Conservation (phyloP, 2,329 filamentous ascomycete genomes). For the Pseudocercospora cruenta region DNA sequence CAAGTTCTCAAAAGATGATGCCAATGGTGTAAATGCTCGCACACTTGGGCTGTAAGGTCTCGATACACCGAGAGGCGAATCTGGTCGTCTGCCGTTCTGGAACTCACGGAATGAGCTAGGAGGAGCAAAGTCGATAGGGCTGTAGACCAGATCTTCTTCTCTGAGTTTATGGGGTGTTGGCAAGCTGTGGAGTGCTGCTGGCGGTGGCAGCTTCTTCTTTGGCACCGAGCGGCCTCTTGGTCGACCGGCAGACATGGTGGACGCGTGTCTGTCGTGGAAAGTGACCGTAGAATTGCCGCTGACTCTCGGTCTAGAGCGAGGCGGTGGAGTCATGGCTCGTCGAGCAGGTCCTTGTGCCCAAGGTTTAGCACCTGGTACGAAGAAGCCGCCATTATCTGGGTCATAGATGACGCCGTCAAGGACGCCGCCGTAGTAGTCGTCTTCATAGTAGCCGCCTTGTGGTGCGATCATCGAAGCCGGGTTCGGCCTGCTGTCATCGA, state of each 20-base stretch:
- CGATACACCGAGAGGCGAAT: constrained; percentile 61
- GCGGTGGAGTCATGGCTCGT: constrained; percentile 94
- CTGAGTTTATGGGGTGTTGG: constrained; percentile 88
- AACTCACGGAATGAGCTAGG: constrained; percentile 65
- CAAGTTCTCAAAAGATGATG: constrained; percentile 84
- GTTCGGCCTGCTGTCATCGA: constrained; percentile 74
- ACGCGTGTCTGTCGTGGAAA: constrained; percentile 39
- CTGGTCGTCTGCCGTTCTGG: constrained; percentile 65
- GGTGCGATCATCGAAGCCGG: constrained; percentile 50
- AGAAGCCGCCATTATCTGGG: constrained; percentile 66
- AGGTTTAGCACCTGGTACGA: constrained; percentile 58
- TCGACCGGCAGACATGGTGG: constrained; percentile 36
- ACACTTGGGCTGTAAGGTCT: constrained; percentile 75
- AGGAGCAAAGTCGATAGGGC: constrained; percentile 83
- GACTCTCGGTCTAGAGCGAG: constrained; percentile 62
- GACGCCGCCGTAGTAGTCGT: constrained; percentile 75
- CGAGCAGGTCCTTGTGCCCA: constrained; percentile 84
- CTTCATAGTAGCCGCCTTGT: constrained; percentile 56
- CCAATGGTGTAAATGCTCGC: constrained; percentile 75
- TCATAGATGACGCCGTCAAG: constrained; percentile 61
- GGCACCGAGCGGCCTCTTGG: constrained; percentile 40
- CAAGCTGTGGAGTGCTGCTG: constrained; percentile 71
- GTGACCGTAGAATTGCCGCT: constrained; percentile 45
- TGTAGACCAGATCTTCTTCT: constrained; percentile 69
- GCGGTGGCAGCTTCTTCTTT: constrained; percentile 70